Base-by-base conservation (phyloP, 257 asterid species). In the Coffea canephora region DNA sequence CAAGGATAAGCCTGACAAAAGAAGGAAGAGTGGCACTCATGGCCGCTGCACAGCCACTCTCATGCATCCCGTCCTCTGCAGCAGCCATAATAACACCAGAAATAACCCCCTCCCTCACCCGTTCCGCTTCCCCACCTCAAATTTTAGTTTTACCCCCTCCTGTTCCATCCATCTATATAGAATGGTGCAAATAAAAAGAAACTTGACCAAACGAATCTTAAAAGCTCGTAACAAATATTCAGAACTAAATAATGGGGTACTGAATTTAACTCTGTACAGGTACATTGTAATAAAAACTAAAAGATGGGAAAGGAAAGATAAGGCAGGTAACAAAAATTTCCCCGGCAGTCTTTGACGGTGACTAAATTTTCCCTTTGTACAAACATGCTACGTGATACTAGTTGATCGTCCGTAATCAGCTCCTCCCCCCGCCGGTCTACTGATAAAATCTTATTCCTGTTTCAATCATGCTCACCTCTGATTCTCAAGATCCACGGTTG, bases 311-410 rank as follows among this genome's bases (percentile, higher is more conserved):
- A 59, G n/a, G 64, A 31, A 69, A 54, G 74, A 41, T 21, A 54
- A 57, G 64, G 72, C 52, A 83, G 77, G 86, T 79, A 86, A 87
- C 95, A 91, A 91, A 91, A 90, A 91, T 39, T 83, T 88, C 77
- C 84, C 90, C 50, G 68, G 55, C 79, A 52, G 79, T 46, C 71
- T 31, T 15, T 5, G 31, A 72, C 72, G 7, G 49, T 25, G 31
- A 43, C 49, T 75, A 59, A 76, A 67, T 41, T 76, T 21, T 43
- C 72, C 79, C 36, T 64, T 76, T 46, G 64, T 76, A 76, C 79
- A 64, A 76, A 62, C 67, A n/a, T 55, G 69, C 41, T 65, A 34
- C 0, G 19, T 39, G 64, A 66, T 80, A 14, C 78, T 82, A 73
- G 31, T 46, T 73, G 77, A 61, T 75, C 67, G 79, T 81, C 83